A percentile compares a stretch with the other conserved stretches of the same genome.
Evolutionary conservation across 257 asterid genomes (phyloP).

Genomic region (Salvia hispanica): DNA sequence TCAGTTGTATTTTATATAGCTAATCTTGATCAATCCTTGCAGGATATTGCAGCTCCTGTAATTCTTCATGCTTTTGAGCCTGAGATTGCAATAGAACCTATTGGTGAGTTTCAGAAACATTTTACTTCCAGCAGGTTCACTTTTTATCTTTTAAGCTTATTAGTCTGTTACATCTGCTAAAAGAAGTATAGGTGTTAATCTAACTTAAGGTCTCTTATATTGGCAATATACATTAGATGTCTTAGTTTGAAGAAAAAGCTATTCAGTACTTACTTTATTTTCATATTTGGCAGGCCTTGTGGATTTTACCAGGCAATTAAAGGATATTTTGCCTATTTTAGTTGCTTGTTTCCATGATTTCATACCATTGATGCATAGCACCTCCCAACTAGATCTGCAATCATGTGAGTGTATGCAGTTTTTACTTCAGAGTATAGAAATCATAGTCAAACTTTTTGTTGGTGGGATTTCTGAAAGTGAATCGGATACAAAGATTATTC

Average conservation of each 20-base stretch:
- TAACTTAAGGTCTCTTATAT: neutral
- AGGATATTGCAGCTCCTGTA: slow-evolving; percentile 48
- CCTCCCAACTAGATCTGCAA: slow-evolving; percentile 52
- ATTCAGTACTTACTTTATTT: slow-evolving; percentile 19
- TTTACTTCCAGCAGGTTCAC: slow-evolving; percentile 22
- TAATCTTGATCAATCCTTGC: slow-evolving; percentile 26
- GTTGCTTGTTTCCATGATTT: slow-evolving; percentile 70
- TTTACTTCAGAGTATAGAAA: slow-evolving; percentile 79
- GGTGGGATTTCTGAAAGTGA: slow-evolving; percentile 37
- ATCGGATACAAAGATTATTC: slow-evolving; percentile 36
- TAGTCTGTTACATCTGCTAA: slow-evolving; percentile 14
- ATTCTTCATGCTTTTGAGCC: slow-evolving; percentile 77
- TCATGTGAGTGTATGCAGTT: slow-evolving; percentile 76
- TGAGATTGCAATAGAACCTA: slow-evolving; percentile 49
- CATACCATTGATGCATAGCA: slow-evolving; percentile 49
- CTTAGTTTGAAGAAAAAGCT: slow-evolving; percentile 16
- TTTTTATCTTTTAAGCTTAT: slow-evolving; percentile 10
- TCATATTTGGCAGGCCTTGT: slow-evolving; percentile 53
- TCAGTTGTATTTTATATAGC: slow-evolving; percentile 28
- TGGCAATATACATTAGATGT: neutral
- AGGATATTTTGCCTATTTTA: slow-evolving; percentile 72
- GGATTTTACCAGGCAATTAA: slow-evolving; percentile 54
- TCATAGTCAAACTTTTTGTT: slow-evolving; percentile 50
- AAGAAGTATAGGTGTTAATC: slow-evolving; percentile 5
- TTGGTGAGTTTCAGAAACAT: slow-evolving; percentile 49